phyloP scores from a whole-genome alignment of 2,329 filamentous ascomycete species.

The Penicillium sp. region DNA sequence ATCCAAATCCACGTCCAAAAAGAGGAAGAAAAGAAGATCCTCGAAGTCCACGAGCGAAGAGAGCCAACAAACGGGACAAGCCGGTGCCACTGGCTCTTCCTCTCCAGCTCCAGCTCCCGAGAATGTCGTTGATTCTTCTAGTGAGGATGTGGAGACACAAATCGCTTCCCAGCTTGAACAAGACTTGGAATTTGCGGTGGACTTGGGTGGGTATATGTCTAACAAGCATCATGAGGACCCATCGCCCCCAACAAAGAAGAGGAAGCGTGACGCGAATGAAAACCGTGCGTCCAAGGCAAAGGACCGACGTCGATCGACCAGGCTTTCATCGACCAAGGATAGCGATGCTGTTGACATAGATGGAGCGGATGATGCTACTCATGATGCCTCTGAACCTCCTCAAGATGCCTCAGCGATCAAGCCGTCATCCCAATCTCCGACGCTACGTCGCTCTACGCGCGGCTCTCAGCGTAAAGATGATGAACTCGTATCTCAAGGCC shows the following conservation, averaged over 20 bases:
- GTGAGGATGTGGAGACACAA: constrained; percentile 43
- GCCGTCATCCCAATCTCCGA: constrained; percentile 19
- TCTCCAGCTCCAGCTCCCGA: constrained; percentile 10
- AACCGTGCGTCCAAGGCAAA: constrained; percentile 11
- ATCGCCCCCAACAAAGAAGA: constrained; percentile 27
- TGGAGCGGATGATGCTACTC: constrained; percentile 10
- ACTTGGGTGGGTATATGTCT: constrained; percentile 19
- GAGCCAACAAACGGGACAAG: constrained; percentile 1
- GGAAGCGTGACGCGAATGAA: constrained; percentile 30
- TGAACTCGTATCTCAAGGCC: background rate
- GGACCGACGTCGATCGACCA: constrained; percentile 31
- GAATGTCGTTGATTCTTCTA: constrained; percentile 32
- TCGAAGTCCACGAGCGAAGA: background rate
- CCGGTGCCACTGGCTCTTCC: background rate
- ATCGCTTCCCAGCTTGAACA: constrained; percentile 45
- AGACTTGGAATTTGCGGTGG: constrained; percentile 40
- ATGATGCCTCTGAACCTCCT: constrained; percentile 7
- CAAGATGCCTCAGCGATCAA: constrained; percentile 2
- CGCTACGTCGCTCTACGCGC: constrained; percentile 25
- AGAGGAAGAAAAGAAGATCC: constrained; percentile 4
- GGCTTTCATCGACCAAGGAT: constrained; percentile 20
- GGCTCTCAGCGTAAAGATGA: constrained; percentile 18
- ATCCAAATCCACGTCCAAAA: constrained; percentile 14
- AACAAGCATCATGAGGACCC: background rate
- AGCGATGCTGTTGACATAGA: constrained; percentile 4